Evolutionary conservation across 177 flowering plant genomes (phyloP).

Genomic region (Tripterygium wilfordii): DNA sequence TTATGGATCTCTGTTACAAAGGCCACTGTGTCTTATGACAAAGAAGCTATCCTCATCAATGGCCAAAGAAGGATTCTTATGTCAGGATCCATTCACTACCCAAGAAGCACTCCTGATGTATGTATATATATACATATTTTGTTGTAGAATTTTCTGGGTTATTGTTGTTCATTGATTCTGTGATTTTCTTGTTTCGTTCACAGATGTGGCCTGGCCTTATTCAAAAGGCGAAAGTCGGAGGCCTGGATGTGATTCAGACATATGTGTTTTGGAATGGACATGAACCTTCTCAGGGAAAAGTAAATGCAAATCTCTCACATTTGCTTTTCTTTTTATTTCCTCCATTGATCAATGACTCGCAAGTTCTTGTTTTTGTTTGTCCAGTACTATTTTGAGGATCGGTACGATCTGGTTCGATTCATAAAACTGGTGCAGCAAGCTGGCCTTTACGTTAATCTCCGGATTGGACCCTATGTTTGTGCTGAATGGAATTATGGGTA

Average conservation of each 20-base stretch:
- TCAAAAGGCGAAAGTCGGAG: slow-evolving; percentile 89
- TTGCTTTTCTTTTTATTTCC: no score
- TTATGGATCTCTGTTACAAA: slow-evolving; percentile 27
- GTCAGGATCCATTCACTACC: slow-evolving; percentile 84
- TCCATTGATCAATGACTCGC: not conserved
- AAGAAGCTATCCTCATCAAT: slow-evolving; percentile 50
- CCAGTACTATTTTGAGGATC: slow-evolving; percentile 83
- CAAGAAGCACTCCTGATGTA: slow-evolving; percentile 82
- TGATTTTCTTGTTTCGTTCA: no score
- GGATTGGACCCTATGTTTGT: slow-evolving; percentile 91
- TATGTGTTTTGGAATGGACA: slow-evolving; percentile 96
- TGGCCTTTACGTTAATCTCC: slow-evolving; percentile 79
- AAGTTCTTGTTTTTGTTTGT: no score
- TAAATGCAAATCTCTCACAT: no score
- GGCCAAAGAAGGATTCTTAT: slow-evolving; percentile 57
- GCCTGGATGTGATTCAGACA: slow-evolving; percentile 85
- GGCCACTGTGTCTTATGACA: slow-evolving; percentile 61
- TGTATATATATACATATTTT: not conserved
- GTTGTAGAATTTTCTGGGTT: no score
- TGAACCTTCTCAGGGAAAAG: slow-evolving; percentile 78
- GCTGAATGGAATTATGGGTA: slow-evolving; percentile 99
- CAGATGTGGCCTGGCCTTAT: slow-evolving; percentile 98
- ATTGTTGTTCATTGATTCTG: no score
- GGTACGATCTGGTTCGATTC: slow-evolving; percentile 78
- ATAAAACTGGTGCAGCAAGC: slow-evolving; percentile 75